phyloP scores from a whole-genome alignment of 2,329 filamentous ascomycete genomes.

The Colletotrichum euphorbiae region DNA sequence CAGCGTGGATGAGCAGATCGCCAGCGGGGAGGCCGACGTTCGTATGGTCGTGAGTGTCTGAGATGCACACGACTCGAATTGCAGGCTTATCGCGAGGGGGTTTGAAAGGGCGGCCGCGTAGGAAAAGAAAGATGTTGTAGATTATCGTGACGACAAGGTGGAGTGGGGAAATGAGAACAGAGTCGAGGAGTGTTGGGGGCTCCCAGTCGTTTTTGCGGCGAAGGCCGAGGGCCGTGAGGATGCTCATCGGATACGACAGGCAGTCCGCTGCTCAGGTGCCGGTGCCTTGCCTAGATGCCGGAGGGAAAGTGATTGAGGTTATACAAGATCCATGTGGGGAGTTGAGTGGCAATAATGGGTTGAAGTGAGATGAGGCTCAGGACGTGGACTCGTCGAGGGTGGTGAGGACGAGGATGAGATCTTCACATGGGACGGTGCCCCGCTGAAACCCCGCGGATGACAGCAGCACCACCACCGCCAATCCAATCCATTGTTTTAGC shows the following conservation, averaged over 20 bases:
- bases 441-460: constrained; percentile 38
- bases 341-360: constrained; percentile 7
- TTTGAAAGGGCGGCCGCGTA: constrained; percentile 74
- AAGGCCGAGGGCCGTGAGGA: constrained; percentile 59
- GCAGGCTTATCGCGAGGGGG: constrained; percentile 65
- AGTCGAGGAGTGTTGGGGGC: constrained; percentile 67
- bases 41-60: constrained; percentile 83
- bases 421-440: constrained; percentile 35
- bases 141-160: constrained; percentile 70
- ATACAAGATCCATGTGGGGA: constrained; percentile 23
- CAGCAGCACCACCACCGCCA: constrained; percentile 16
- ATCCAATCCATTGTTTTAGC: constrained; percentile 7
- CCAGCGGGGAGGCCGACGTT: constrained; percentile 74
- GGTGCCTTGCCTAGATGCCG: constrained; percentile 10
- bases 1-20: constrained; percentile 90
- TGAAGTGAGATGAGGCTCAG: constrained; percentile 18
- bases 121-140: constrained; percentile 72
- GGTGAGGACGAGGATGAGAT: constrained; percentile 24
- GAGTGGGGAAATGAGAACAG: constrained; percentile 76
- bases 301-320: constrained; percentile 3
- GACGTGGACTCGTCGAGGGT: background rate
- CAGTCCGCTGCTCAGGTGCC: background rate
- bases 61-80: constrained; percentile 86
- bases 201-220: constrained; percentile 62
- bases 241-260: constrained; percentile 51